Base-by-base conservation (phyloP, 163 green algal species). In the Scenedesmus sp. region DNA sequence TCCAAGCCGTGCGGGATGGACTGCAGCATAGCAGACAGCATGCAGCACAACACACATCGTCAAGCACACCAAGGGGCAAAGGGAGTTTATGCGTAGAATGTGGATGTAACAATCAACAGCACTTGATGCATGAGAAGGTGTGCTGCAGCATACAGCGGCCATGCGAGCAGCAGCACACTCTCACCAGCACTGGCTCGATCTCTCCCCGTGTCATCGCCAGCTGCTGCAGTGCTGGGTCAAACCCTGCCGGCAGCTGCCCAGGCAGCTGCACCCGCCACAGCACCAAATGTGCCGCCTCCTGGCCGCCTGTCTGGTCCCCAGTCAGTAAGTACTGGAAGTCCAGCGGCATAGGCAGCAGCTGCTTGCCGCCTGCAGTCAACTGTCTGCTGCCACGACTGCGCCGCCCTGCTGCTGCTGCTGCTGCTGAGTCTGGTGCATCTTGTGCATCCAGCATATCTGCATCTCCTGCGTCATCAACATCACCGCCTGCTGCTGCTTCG, bases 131-230 rank as follows among this genome's bases (percentile, higher is more conserved):
- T 5, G 4, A 52, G 4, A 10, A 15, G 5, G 0, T 15, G 23
- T 6, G 12, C 70, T 79, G 70, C 70, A 16, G 20, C 23, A 6
- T 8, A 79, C 23, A 23, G 13, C 20, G 18, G 5, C 3, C 15
- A 16, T 4, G 15, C 4, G 3, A 52, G 4, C 18, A n/a, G 2
- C 7, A 34, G 16, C 18, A 67, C 46, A 46, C 76, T 3, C 70
- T 85, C 77, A 76, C 87, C 87, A 91, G 18, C 8, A 91, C 55
- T 60, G 87, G 87, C 20, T 34, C 52, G 12, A 86, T 60, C 7
- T 91, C 73, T 3, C 18, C 66, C 23, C 20, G 87, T 13, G 23
- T 18, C 16, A 91, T 26, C 16, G 73, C 87, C 55, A 91, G 18
- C 9, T 59, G 67, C 76, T 86, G 70, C n/a, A 6, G 20, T 9